Conservation (phyloP, 305 asterid species). For the Lippia alba region DNA sequence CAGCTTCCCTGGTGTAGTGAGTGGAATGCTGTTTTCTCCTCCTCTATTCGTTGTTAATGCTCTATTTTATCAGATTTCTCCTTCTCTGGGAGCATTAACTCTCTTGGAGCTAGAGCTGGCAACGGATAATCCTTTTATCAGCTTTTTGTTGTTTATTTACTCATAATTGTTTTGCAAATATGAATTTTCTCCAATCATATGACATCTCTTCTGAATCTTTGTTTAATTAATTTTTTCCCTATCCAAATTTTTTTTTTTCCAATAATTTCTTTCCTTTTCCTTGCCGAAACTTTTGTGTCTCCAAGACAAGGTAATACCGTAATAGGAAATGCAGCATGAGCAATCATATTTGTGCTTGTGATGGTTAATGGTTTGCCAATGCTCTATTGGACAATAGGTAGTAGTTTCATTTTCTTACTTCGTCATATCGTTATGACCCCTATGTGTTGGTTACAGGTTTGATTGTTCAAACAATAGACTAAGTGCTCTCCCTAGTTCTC, state of each 20-base stretch:
- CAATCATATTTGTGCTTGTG: conserved; percentile 4
- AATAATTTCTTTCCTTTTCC: not conserved
- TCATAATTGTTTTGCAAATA: too few relatives aligned
- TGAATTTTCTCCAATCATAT: too few relatives aligned
- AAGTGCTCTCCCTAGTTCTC: conserved; percentile 72
- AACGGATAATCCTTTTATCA: too few relatives aligned
- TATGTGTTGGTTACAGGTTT: conserved; percentile 60
- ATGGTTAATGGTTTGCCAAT: conserved; percentile 11
- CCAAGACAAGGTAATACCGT: not conserved
- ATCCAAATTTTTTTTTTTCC: conserved; percentile 3
- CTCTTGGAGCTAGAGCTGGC: too few relatives aligned
- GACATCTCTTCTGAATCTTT: too few relatives aligned
- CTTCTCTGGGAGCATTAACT: not conserved
- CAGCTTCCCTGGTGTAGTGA: conserved; percentile 82
- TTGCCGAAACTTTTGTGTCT: not conserved
- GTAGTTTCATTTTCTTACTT: conserved; percentile 33
- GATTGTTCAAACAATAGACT: conserved; percentile 90
- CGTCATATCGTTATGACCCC: conserved; percentile 30
- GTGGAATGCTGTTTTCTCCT: conserved; percentile 39
- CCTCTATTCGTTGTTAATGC: conserved; percentile 26
- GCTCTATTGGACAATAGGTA: conserved; percentile 17
- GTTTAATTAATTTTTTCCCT: not conserved
- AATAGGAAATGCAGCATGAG: conserved; percentile 21
- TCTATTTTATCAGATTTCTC: not conserved
- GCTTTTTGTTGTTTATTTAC: too few relatives aligned